These are phyloP conservation scores for Petunia axillaris DNA, from an alignment of 257 asterid genomes.

Conservation along the genomic window DNA sequence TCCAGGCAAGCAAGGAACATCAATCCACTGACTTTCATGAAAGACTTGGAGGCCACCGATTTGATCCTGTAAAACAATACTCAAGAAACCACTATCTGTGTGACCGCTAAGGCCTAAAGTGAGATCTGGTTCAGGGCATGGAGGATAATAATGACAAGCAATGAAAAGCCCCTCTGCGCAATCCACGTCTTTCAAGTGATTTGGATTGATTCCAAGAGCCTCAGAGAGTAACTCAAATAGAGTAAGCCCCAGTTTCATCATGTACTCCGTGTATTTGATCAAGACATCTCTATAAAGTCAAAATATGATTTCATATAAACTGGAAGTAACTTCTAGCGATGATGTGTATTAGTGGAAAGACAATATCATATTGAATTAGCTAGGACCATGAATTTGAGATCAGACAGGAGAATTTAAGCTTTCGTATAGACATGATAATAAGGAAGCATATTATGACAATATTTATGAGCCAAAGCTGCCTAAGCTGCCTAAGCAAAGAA, in stretches of 20 bases:
- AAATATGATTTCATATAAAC: background rate
- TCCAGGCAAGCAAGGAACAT: conserved; percentile 50
- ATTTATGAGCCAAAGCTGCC: conserved; percentile 36
- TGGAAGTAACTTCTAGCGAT: background rate
- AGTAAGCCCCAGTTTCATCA: conserved; percentile 36
- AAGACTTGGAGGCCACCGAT: conserved; percentile 58
- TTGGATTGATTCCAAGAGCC: conserved; percentile 39
- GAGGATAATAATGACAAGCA: conserved; percentile 48
- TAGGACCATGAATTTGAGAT: too few species aligned
- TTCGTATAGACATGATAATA: background rate
- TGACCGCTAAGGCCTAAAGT: conserved; percentile 26
- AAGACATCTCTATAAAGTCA: conserved; percentile 31
- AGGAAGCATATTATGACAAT: background rate
- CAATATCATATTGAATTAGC: too few species aligned
- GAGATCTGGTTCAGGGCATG: conserved; percentile 57
- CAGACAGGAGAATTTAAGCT: too few species aligned
- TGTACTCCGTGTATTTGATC: conserved; percentile 42
- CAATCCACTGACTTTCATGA: conserved; percentile 46
- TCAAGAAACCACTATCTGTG: conserved; percentile 46
- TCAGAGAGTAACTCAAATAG: conserved; percentile 46
- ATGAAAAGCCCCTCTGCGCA: conserved; percentile 40
- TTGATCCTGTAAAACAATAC: conserved; percentile 49
- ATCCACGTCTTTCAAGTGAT: conserved; percentile 45
- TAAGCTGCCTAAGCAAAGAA: conserved; percentile 28
- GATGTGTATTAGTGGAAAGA: too few species aligned